Percentiles rank a stretch among this genome's conserved stretches.
Evolutionary conservation across 148 eudicot genomes (phyloP).

Genomic region (Amaranthus palmeri): DNA sequence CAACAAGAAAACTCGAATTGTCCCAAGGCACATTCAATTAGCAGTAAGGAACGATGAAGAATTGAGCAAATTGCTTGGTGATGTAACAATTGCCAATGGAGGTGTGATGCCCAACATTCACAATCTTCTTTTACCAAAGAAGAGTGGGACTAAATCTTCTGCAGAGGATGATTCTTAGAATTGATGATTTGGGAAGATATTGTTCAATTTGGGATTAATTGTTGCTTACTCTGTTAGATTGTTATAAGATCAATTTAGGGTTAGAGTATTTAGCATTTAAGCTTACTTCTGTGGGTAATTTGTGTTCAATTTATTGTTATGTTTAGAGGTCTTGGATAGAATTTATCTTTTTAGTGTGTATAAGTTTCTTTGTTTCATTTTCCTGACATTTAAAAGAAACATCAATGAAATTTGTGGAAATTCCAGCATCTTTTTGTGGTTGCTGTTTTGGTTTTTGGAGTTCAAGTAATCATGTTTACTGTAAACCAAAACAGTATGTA

Average conservation of each 20-base stretch:
- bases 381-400: constrained; percentile 17
- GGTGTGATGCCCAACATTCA: constrained; percentile 96
- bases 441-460: too few species aligned
- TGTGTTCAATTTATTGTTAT: neutral
- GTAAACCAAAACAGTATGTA: too few species aligned
- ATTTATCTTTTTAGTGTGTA: constrained; percentile 12
- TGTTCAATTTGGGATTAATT: neutral
- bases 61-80: constrained; percentile 78
- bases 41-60: constrained; percentile 86
- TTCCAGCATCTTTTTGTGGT: neutral
- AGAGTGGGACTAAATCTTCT: constrained; percentile 36
- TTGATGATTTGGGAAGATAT: neutral
- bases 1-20: constrained; percentile 81
- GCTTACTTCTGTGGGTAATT: neutral
- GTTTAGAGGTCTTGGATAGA: constrained; percentile 5
- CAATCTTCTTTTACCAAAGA: constrained; percentile 75
- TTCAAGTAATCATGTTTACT: too few species aligned
- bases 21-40: constrained; percentile 77
- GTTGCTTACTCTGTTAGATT: neutral
- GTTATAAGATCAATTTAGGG: constrained; percentile 13
- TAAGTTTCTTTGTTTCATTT: constrained; percentile 16
- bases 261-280: constrained; percentile 6
- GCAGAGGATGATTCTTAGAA: constrained; percentile 48
- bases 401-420: neutral
- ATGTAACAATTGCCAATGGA: constrained; percentile 82